Base-by-base conservation (phyloP, 129 eudicot species). In the Escallonia rubra region DNA sequence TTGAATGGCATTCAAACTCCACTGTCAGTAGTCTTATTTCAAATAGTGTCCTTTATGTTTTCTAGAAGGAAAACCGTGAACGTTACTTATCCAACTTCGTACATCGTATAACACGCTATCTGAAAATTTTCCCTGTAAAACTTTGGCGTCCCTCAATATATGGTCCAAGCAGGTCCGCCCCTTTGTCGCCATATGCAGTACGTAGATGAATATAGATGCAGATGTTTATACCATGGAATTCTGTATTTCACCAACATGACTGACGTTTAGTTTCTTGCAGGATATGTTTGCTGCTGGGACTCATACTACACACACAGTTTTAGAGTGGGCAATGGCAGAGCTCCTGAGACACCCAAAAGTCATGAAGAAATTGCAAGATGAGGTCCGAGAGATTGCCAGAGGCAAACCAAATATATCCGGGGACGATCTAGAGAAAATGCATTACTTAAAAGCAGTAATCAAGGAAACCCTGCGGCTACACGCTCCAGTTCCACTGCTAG, bases 261-360 rank as follows among this genome's bases (percentile, higher is more conserved):
- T 23, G 34, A 23, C 34, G 7, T 72, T 64, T 57, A 11, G n/a
- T 8, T 51, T 2, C 7, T 9, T 46, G 59, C 70, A 84, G 83
- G 92, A 85, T 40, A 64, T 80, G 2, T 75, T 74, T 50, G 58
- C 83, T 2, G 94, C 71, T 15, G 90, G 93, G 63, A 83, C 93
- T 0, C 86, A 86, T 43, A 86, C 87, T 10, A 76, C 86, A 1
- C 61, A 75, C 11, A 41, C 87, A 7, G 74, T 72, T 2, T 61
- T 76, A 23, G 88, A 71, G 43, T 90, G 96, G 96, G 77, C 90
- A 45, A 89, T 83, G 96, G 50, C 88, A 53, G 96, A 89, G 64
- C 83, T 89, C 41, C 11, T 74, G 13, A 68, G 79, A 59, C 72
- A 61, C 56, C 74, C 80, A 8, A 58, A 42, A 60, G 69, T 70